Evolutionary conservation across 192 early-diverging fungal genomes (phyloP).

Genomic region (Backusella australiensis): DNA sequence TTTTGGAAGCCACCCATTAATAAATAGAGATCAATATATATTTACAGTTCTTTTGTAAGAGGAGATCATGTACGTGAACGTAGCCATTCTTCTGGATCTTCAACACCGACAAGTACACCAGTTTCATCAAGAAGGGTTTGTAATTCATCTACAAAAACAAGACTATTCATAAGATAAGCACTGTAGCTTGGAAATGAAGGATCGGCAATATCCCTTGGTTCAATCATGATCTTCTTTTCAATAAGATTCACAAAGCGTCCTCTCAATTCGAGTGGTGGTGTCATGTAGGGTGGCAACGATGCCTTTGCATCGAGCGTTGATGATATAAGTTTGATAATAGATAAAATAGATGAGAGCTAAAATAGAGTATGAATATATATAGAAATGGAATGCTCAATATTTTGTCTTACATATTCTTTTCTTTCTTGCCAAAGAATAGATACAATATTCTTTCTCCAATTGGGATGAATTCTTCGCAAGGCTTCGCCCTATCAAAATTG

Average conservation of each 20-base stretch:
- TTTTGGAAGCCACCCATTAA: too few species aligned
- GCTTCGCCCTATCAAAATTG: background rate
- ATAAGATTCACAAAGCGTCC: background rate
- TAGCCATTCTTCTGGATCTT: slow-evolving; percentile 15
- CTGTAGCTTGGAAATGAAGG: background rate
- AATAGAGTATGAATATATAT: background rate
- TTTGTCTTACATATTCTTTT: slow-evolving; percentile 9
- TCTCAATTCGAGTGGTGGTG: slow-evolving; percentile 12
- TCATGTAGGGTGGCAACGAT: slow-evolving; percentile 24
- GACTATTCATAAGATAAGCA: slow-evolving; percentile 13
- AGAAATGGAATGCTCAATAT: background rate
- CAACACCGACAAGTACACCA: slow-evolving; percentile 7
- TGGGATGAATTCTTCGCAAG: background rate
- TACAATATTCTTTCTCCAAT: slow-evolving; percentile 8
- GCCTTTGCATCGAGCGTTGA: slow-evolving; percentile 26
- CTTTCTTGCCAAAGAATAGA: background rate
- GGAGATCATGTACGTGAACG: background rate
- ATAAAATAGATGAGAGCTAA: background rate
- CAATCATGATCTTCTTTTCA: slow-evolving; percentile 15
- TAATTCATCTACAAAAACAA: slow-evolving; percentile 14
- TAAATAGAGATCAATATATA: too few species aligned
- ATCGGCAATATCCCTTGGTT: background rate
- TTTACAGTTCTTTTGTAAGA: too few species aligned
- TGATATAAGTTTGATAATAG: slow-evolving; percentile 22
- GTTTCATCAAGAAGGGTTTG: background rate